Evolutionary conservation across 441 rosid genomes (phyloP), one percentile per base, ranked within the genome.

Genomic region (Hypseocharis bilobata): DNA sequence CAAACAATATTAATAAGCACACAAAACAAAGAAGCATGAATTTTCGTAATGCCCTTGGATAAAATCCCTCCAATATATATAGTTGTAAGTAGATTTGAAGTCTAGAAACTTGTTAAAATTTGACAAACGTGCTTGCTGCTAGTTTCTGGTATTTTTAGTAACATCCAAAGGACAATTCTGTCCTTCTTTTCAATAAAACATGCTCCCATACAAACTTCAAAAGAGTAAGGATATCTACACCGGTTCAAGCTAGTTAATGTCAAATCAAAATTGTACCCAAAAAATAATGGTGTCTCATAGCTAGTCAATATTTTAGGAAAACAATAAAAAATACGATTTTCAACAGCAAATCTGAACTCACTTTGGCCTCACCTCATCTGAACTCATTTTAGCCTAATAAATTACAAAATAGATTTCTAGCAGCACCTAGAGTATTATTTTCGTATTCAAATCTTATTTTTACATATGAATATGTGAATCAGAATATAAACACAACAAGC

Each of bases 1-100:
- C 44, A 38, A 38, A 38, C 8, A 38, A 38, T 30, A 30, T 3
- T 30, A 32, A 32, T 32, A 32, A 4, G 38, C 38, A 32, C 8
- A 32, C n/a, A 47, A 55, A 66, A 14, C 19, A 42, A 42, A 47
- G 63, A 40, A n/a, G 27, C 23, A 55, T n/a, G n/a, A 61, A 47
- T 44, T 27, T 51, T 47, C 19, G 28, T 51, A 11, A 62, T 42
- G 25, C 17, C 26, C 38, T 14, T 23, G 38, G 23, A 54, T 1
- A 30, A 59, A 44, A 14, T 49, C 17, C 27, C 30, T 20, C 10
- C 47, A 34, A 51, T n/a, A 28, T 25, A 52, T 10, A 10, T 52
- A n/a, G 16, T 6, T 26, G 58, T 22, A 23, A 16, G 61, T 57
- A 57, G 14, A 57, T 57, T 57, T 57, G 30, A 57, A 28, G 27